Evolutionary conservation across 306 rosid genomes (phyloP).

Genomic region (Acacia acuminata): DNA sequence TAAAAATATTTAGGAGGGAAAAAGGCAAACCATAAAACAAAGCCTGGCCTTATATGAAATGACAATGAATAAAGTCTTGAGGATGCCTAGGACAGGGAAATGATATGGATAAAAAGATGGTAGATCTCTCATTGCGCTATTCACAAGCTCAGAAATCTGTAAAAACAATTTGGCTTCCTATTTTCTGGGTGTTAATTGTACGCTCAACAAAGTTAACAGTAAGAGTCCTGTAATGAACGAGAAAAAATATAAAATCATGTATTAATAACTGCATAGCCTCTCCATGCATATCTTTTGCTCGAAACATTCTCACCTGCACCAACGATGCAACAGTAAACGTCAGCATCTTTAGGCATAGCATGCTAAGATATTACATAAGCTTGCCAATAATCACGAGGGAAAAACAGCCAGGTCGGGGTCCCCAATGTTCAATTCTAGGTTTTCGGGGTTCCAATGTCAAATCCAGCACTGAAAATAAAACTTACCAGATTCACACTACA

Average conservation of each 20-base stretch:
- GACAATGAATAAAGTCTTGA: not conserved
- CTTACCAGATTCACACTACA: not conserved
- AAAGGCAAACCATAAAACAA: not conserved
- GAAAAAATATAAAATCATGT: not conserved
- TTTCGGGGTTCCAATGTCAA: not conserved
- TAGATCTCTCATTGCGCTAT: not conserved
- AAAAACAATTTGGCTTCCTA: not conserved
- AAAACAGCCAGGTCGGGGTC: not conserved
- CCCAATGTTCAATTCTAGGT: constrained; percentile 1
- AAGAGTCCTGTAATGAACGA: not conserved
- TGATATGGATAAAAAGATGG: not conserved
- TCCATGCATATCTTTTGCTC: not conserved
- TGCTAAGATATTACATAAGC: not conserved
- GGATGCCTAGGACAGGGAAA: not conserved
- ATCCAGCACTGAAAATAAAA: not conserved
- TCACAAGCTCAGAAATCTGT: not conserved
- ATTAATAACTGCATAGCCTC: not conserved
- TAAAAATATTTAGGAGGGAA: not conserved
- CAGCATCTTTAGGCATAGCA: not conserved
- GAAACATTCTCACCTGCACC: not conserved
- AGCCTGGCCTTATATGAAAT: not conserved
- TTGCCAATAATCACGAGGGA: not conserved
- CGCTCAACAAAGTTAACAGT: not conserved
- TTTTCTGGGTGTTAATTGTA: not conserved
- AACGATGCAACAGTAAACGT: not conserved